These are phyloP conservation scores for Lachnellula arida DNA, from an alignment of 2,329 filamentous ascomycete species.

Conservation along the genomic window DNA sequence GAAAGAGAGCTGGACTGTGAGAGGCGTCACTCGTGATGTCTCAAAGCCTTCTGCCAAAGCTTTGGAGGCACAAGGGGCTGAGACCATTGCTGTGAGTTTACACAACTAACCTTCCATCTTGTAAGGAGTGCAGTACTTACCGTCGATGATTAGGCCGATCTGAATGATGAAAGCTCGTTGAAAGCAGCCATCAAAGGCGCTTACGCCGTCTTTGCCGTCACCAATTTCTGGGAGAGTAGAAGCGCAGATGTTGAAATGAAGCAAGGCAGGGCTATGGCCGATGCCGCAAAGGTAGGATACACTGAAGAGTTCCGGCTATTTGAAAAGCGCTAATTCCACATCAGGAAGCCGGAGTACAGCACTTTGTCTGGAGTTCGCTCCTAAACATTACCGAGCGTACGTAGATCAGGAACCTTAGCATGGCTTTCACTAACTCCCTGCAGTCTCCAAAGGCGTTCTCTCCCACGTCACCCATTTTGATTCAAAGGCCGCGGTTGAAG, in stretches of 20 bases:
- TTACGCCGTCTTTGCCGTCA: conserved; percentile 31
- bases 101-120: too few relatives aligned
- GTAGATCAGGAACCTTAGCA: conserved; percentile 11
- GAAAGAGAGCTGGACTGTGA: conserved; percentile 39
- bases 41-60: conserved; percentile 37
- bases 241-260: conserved; percentile 38
- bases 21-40: conserved; percentile 44
- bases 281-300: conserved; percentile 38
- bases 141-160: conserved; percentile 32
- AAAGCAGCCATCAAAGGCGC: conserved; percentile 29
- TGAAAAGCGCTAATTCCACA: conserved; percentile 5
- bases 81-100: conserved; percentile 37
- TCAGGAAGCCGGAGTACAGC: conserved; percentile 39
- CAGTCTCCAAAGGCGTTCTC: conserved; percentile 39
- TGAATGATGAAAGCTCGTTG: conserved; percentile 39
- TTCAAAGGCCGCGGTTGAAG: conserved; percentile 37
- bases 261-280: conserved; percentile 45
- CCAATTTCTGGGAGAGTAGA: conserved; percentile 33
- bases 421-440: background rate
- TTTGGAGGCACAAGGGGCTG: conserved; percentile 39
- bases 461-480: conserved; percentile 36
- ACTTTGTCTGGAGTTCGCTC: conserved; percentile 44
- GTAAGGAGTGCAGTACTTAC: background rate
- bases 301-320: too few relatives aligned
- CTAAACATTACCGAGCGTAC: conserved; percentile 37